Percentiles rank a stretch among this genome's conserved stretches.
These are phyloP conservation scores for Mortierella alpina DNA, from an alignment of 192 early-diverging fungal genomes.

Conservation along the genomic window DNA sequence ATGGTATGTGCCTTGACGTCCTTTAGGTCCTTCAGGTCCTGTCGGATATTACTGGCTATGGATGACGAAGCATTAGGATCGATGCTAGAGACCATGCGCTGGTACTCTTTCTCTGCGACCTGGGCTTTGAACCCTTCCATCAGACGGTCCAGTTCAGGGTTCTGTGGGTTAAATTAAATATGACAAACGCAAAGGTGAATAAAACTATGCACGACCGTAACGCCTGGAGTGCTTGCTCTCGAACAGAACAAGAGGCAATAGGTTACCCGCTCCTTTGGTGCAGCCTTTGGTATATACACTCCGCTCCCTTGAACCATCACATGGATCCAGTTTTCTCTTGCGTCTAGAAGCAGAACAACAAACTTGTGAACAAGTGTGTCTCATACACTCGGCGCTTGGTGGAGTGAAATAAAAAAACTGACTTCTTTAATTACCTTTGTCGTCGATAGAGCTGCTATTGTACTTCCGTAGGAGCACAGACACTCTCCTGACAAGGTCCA, in stretches of 20 bases:
- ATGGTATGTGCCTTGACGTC: slow-evolving; percentile 36
- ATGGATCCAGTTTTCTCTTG: slow-evolving; percentile 38
- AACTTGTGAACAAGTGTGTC: not conserved
- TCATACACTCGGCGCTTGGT: not conserved
- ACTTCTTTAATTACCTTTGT: not conserved
- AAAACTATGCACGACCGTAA: not conserved
- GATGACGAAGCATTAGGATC: not conserved
- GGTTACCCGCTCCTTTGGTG: slow-evolving; percentile 39
- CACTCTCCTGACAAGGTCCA: slow-evolving; percentile 30
- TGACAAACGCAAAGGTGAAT: not conserved
- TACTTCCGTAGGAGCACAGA: slow-evolving; percentile 30
- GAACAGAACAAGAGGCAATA: not conserved
- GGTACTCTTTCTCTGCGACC: slow-evolving; percentile 40
- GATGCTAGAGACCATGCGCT: slow-evolving; percentile 39
- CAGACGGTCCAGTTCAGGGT: slow-evolving; percentile 36
- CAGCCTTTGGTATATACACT: slow-evolving; percentile 33
- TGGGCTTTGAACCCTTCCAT: slow-evolving; percentile 39
- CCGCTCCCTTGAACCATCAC: slow-evolving; percentile 37
- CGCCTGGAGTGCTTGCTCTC: not conserved
- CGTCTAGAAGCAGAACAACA: not conserved
- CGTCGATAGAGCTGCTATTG: not conserved
- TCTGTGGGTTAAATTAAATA: slow-evolving; percentile 9
- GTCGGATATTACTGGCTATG: slow-evolving; percentile 18
- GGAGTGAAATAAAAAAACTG: too few species aligned
- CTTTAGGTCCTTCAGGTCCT: slow-evolving; percentile 47